Conservation (phyloP, 2,329 filamentous ascomycete genomes). For the Gaeumannomyces tritici region DNA sequence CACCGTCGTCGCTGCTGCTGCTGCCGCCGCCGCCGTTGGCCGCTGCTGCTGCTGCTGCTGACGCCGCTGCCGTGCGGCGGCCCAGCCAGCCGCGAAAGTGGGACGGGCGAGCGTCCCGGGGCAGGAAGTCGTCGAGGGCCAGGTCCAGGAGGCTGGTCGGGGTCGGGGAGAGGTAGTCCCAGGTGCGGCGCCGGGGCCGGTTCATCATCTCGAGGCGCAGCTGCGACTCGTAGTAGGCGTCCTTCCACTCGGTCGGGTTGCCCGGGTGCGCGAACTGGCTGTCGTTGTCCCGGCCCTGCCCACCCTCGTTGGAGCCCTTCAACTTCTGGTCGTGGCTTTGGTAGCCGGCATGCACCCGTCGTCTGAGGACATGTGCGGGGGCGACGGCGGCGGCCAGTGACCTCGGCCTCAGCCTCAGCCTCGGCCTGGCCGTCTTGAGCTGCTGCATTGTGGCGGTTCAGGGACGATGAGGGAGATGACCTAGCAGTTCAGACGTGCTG, state of each 20-base stretch:
- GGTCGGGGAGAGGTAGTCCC: slow-evolving; percentile 43
- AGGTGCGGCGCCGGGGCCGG: slow-evolving; percentile 22
- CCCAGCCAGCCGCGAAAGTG: background rate
- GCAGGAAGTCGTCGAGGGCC: slow-evolving; percentile 34
- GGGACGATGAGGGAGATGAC: background rate
- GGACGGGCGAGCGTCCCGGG: slow-evolving; percentile 4
- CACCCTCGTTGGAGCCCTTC: background rate
- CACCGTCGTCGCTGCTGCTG: background rate
- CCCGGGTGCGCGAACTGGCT: background rate
- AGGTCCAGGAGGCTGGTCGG: slow-evolving; percentile 56
- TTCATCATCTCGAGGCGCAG: slow-evolving; percentile 7
- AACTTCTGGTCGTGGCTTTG: background rate
- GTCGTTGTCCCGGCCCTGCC: background rate
- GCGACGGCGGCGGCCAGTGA: background rate
- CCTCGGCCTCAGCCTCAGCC: no score
- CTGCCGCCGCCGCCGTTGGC: background rate
- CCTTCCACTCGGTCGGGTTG: background rate
- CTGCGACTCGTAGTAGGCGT: slow-evolving; percentile 3
- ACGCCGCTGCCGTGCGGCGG: background rate
- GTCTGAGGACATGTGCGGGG: background rate
- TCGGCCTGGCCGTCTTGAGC: background rate
- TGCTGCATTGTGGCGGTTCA: background rate
- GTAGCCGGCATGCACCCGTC: background rate
- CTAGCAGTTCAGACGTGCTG: no score
- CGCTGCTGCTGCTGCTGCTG: no score